Base-by-base conservation (phyloP, 2,329 filamentous ascomycete genomes). In the Sordariomycetes sp. region DNA sequence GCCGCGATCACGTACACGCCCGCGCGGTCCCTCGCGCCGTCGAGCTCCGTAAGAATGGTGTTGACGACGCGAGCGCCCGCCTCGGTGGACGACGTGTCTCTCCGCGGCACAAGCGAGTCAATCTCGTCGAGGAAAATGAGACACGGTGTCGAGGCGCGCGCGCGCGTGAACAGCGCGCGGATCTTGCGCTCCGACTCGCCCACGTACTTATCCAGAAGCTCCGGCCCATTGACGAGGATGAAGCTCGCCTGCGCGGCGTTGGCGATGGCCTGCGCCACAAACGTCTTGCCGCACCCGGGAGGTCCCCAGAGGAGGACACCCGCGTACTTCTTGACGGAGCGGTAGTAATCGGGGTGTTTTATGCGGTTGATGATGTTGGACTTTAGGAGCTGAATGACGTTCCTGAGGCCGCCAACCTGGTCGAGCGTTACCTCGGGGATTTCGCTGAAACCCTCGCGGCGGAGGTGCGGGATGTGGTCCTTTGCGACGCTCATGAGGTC, bases 121-220 rank as follows among this genome's bases (percentile, higher is more conserved):
- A 99, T 80, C 72, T 99, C 94, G 68, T 99, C 94, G 67, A 99
- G 97, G 79, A 99, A 97, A 59, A 99, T 85, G 57, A 99, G 90
- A 67, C 92, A 97, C 1, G 94, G 94, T 0, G 90, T 81, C 8
- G 87, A 92, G 1, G 87, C 87, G 55, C 91, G 82, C 1, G 94
- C 94, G 17, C 92, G 86, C 61, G 85, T 82, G 70, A 99, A 99
- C 0, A 97, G 87, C 68, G 95, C 90, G 24, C 94, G 85, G 1
- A 99, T 87, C 0, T 91, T 89, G 12, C 92, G 86, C 72, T 99
- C 94, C 7, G 89, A 95, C 71, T 99, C 94, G 62, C 94, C 94
- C 10, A 99, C 91, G 68, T 92, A 99, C 71, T 97, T 99, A 76
- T 97, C 97, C 52, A 99, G 80, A 10, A 99, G 77, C 68, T 99